These are phyloP conservation scores for Populus trichocarpa DNA, from an alignment of 441 rosid species.

Conservation along the genomic window DNA sequence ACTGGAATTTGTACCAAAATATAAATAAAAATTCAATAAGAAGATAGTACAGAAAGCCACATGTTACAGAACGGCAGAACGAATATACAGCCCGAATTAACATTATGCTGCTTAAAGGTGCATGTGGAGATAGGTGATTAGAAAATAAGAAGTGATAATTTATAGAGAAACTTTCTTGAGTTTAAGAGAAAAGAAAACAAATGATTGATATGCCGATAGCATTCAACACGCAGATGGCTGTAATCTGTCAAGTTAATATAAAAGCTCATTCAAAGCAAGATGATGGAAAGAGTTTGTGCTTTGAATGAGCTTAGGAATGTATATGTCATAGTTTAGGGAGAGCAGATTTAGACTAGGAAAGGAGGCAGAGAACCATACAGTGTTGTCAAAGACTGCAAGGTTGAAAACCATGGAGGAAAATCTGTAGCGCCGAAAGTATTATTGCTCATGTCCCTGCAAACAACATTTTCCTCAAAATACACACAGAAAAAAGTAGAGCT, in stretches of 20 bases:
- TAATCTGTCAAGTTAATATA: no score
- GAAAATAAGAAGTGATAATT: no score
- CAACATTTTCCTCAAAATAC: neutral
- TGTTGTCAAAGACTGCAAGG: slow-evolving; percentile 48
- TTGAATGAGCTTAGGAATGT: neutral
- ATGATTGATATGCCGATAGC: no score
- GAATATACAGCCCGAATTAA: neutral
- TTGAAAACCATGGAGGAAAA: slow-evolving; percentile 56
- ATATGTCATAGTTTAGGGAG: neutral
- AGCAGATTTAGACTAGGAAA: neutral
- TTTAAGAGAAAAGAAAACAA: no score
- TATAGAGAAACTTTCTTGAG: no score
- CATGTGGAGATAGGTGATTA: neutral
- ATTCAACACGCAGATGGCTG: no score
- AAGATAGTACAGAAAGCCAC: neutral
- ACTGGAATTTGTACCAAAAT: neutral
- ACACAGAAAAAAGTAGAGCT: neutral
- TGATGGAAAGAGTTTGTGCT: neutral
- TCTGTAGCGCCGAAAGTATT: slow-evolving; percentile 44
- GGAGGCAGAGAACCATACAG: slow-evolving; percentile 41
- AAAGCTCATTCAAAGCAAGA: no score
- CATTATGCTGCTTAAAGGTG: neutral
- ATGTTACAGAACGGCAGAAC: neutral
- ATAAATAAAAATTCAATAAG: neutral
- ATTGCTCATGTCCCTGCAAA: slow-evolving; percentile 81